These are phyloP conservation scores for Nicotiana knightiana DNA, from an alignment of 257 asterid species.

Conservation along the genomic window DNA sequence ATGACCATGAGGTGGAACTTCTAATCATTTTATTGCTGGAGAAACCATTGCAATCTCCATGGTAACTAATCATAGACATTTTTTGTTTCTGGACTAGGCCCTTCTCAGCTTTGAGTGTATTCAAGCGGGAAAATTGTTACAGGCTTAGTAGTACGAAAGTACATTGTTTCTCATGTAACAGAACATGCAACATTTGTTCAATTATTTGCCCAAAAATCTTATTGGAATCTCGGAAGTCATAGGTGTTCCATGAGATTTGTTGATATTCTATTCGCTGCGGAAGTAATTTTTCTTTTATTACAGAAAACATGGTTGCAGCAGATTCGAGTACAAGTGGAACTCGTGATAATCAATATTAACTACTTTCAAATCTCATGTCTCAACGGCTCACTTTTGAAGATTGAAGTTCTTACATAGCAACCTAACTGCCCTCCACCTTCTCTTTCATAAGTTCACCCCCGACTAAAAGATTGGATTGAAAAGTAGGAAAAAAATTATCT, in stretches of 20 bases:
- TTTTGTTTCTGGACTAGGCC: not conserved
- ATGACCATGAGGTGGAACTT: not conserved
- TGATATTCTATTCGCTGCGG: not conserved
- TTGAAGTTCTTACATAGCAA: too few relatives aligned
- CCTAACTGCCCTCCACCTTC: too few relatives aligned
- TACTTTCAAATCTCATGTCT: not conserved
- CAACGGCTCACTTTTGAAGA: not conserved
- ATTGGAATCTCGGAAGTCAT: not conserved
- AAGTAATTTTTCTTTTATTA: not conserved
- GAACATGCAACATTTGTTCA: conserved; percentile 1
- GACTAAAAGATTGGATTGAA: too few relatives aligned
- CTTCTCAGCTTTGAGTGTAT: not conserved
- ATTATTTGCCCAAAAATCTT: not conserved
- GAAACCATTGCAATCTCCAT: conserved; percentile 8
- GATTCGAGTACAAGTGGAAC: not conserved
- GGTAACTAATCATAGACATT: not conserved
- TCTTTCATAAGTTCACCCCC: too few relatives aligned
- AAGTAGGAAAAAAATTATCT: too few relatives aligned
- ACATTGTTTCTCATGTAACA: conserved; percentile 1
- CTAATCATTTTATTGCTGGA: conserved; percentile 3
- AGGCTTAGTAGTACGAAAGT: not conserved
- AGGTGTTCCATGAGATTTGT: not conserved
- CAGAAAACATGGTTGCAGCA: not conserved
- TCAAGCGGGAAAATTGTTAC: not conserved
- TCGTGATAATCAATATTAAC: not conserved